Base-by-base conservation (phyloP, 2,329 filamentous ascomycete genomes). In the Xylaria multiplex region DNA sequence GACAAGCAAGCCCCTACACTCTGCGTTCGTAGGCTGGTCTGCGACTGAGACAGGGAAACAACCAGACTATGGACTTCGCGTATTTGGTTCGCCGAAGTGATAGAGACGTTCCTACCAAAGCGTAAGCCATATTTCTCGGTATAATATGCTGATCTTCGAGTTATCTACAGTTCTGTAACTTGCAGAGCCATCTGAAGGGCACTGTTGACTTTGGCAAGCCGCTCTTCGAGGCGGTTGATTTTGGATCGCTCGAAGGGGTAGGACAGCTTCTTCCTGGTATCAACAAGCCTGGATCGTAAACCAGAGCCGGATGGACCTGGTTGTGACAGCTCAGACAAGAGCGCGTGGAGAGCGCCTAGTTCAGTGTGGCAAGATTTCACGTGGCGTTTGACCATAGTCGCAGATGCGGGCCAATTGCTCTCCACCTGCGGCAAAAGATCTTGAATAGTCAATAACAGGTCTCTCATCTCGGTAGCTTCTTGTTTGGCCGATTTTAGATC, bases 101-200 rank as follows among this genome's bases (percentile, higher is more conserved):
- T 61, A 2, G 63, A 52, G 8, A 61, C 16, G 6, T 57, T 43
- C 19, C 63, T 65, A 8, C 16, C 8, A 35, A 45, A 19, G 22
- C 5, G 7, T 61, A 19, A 65, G 52, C 2, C 8, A 24, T 35
- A 53, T 30, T 35, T 19, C 5, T 46, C 11, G 24, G 27, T 8
- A 24, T 30, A 37, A 13, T 42, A 19, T 48, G 11, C 37, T 6
- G 9, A 27, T 1, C 9, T 35, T 16, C 30, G 16, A 30, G 14
- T 40, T 7, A 59, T 53, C 6, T 35, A 69, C 65, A 70, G 27
- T 35, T 13, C 54, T 3, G 64, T 13, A 35, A 49, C 49, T 13
- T 70, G 45, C 1, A 70, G 22, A 6, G 68, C 63, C 6, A 62
- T 43, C 16, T 69, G 68, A 22, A 70, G 48, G 8, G 57, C n/a